Evolutionary conservation across 2,329 filamentous ascomycete species (phyloP).

Genomic region (Claviceps africana): DNA sequence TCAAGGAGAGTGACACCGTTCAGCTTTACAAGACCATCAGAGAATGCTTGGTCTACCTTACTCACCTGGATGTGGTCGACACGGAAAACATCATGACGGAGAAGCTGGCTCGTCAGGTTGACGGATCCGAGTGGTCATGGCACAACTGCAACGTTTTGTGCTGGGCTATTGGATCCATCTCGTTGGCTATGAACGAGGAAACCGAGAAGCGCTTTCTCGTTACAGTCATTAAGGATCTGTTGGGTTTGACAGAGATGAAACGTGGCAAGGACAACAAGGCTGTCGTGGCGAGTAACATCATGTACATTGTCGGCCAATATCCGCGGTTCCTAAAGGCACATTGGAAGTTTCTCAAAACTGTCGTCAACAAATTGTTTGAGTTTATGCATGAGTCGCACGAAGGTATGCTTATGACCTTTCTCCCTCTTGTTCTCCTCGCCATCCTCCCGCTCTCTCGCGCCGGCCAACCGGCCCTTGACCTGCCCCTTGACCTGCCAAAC

Average conservation of each 20-base stretch:
- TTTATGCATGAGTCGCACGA: conserved; percentile 99
- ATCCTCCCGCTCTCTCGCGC: background rate
- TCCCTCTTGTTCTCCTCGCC: too few species aligned
- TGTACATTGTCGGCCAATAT: conserved; percentile 99
- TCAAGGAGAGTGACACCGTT: conserved; percentile 98
- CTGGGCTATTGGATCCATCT: conserved; percentile 98
- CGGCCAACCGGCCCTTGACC: background rate
- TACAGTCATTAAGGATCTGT: conserved; percentile 94
- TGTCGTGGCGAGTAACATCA: conserved; percentile 97
- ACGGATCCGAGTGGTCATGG: conserved; percentile 96
- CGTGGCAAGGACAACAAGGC: conserved; percentile 99
- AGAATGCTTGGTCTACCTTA: conserved; percentile 93
- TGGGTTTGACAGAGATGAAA: conserved; percentile 97
- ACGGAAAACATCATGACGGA: conserved; percentile 99
- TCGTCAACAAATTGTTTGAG: conserved; percentile 98
- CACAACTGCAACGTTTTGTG: conserved; percentile 98
- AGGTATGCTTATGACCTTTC: conserved; percentile 35
- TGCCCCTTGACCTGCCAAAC: background rate
- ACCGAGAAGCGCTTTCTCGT: conserved; percentile 97
- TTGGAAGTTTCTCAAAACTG: conserved; percentile 99
- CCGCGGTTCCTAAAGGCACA: conserved; percentile 96
- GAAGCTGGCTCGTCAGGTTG: conserved; percentile 88
- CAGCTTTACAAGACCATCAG: conserved; percentile 98
- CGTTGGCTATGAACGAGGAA: conserved; percentile 97
- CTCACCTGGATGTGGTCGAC: conserved; percentile 91